Base-by-base conservation (phyloP, 805 yeast species). In the Sugiyamaella floridensis region DNA sequence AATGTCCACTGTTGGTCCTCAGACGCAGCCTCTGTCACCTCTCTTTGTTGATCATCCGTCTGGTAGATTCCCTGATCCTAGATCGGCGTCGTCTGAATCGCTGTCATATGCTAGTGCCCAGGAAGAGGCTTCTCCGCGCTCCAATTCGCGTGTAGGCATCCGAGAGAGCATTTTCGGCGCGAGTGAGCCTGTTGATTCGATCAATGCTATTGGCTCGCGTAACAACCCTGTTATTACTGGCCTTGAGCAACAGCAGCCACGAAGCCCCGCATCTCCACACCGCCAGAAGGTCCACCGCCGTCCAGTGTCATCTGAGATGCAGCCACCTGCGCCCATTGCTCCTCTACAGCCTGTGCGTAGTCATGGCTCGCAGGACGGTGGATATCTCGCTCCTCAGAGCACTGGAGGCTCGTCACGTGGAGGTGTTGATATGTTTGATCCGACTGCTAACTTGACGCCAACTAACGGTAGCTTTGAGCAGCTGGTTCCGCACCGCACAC, bases 21-120 rank as follows among this genome's bases (percentile, higher is more conserved):
- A 51, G 14, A 60, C 65, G 1, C 55, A 59, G 49, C 67, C 67
- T 14, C 45, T 57, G 29, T 49, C 65, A n/a, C 62, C 64, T 15
- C 51, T 55, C 40, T 40, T 45, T 49, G 29, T 45, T 47, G n/a
- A 47, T n/a, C 43, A 18, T 22, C 26, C 26, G 19, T 26, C 44
- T 14, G 48, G 43, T 11, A 20, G 32, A 4, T 45, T 22, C 41
- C 34, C 48, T 8, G 44, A 18, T 19, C 45, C 15, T 4, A 6
- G 40, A 32, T 28, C 45, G 5, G 43, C 42, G 18, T 32, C 43
- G n/a, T n/a, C 22, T 34, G 40, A 16, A 14, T 45, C 48, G 18
- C 6, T 37, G 28, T 12, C 48, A 16, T 49, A 43, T 37, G 37
- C 40, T 14, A 43, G 46, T 14, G 43, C 50, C 29, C 37, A 42